Percentiles rank a stretch among this genome's conserved stretches.
phyloP scores from a whole-genome alignment of 176 grass and related monocot species.

The Puccinellia tenuiflora region DNA sequence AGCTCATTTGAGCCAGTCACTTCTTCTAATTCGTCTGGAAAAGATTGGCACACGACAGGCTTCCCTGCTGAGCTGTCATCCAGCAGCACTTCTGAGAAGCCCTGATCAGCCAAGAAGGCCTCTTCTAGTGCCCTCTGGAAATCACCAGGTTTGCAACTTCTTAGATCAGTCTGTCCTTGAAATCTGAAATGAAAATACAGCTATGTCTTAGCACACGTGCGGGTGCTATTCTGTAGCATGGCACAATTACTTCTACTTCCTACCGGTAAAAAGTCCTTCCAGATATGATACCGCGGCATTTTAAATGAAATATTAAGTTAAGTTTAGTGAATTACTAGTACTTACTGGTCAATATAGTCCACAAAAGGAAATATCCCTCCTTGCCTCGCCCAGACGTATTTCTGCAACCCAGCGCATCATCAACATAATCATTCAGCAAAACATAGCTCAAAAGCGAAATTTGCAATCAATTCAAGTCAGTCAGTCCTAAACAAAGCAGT shows the following conservation, averaged over 20 bases:
- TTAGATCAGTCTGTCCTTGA: conserved; percentile 76
- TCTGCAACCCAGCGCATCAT: conserved; percentile 41
- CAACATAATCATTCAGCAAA: conserved; percentile 24
- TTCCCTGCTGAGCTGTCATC: conserved; percentile 53
- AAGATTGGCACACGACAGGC: conserved; percentile 53
- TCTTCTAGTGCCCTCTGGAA: conserved; percentile 84
- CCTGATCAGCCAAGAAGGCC: conserved; percentile 87
- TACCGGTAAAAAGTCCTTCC: not conserved
- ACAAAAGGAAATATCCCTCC: conserved; percentile 84
- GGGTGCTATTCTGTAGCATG: not conserved
- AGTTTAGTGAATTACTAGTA: conserved; percentile 26
- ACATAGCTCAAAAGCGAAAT: not conserved
- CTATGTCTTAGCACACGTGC: not conserved
- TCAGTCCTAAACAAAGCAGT: not conserved
- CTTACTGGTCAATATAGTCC: conserved; percentile 84
- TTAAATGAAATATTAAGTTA: not conserved
- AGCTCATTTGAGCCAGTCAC: conserved; percentile 82
- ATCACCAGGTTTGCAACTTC: conserved; percentile 62
- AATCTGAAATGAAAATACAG: conserved; percentile 55
- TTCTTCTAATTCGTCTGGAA: conserved; percentile 45
- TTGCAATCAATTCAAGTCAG: not conserved
- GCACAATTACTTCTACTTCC: conserved; percentile 3
- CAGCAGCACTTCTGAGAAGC: conserved; percentile 57
- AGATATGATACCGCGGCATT: not conserved
- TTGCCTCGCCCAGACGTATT: conserved; percentile 76